These are phyloP conservation scores for Microdochium paspali DNA, from an alignment of 2,329 filamentous ascomycete genomes.

Conservation along the genomic window DNA sequence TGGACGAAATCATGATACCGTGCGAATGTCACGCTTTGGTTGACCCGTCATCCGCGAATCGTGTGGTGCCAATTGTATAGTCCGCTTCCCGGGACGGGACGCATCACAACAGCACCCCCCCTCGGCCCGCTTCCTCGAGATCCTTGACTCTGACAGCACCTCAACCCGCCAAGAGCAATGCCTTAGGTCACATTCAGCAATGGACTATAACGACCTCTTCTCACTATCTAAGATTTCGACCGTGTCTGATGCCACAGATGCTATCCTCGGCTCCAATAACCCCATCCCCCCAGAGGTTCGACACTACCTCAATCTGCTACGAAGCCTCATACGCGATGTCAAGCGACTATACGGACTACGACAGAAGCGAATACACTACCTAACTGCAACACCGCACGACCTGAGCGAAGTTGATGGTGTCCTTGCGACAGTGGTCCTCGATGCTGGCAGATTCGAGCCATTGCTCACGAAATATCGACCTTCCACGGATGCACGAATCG, in stretches of 20 bases:
- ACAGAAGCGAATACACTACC: not conserved
- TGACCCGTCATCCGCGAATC: no score
- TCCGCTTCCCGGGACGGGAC: no score
- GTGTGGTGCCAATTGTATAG: no score
- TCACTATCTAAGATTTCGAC: not conserved
- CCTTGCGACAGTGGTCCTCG: not conserved
- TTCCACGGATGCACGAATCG: no score
- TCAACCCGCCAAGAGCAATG: no score
- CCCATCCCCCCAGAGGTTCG: not conserved
- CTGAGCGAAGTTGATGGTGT: not conserved
- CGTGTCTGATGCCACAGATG: not conserved
- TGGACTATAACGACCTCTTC: not conserved
- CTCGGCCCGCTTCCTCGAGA: no score
- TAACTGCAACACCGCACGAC: not conserved
- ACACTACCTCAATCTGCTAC: not conserved
- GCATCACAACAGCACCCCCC: no score
- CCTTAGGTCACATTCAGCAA: no score
- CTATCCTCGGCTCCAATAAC: not conserved
- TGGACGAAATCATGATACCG: no score
- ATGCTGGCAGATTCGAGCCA: not conserved
- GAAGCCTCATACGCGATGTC: not conserved
- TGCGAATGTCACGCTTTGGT: no score
- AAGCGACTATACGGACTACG: not conserved
- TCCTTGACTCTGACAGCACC: no score
- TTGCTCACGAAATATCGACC: not conserved